A percentile compares a stretch with the other conserved stretches of the same genome.
Evolutionary conservation across 129 eudicot genomes (phyloP).

Genomic region (Glebionis coronaria): DNA sequence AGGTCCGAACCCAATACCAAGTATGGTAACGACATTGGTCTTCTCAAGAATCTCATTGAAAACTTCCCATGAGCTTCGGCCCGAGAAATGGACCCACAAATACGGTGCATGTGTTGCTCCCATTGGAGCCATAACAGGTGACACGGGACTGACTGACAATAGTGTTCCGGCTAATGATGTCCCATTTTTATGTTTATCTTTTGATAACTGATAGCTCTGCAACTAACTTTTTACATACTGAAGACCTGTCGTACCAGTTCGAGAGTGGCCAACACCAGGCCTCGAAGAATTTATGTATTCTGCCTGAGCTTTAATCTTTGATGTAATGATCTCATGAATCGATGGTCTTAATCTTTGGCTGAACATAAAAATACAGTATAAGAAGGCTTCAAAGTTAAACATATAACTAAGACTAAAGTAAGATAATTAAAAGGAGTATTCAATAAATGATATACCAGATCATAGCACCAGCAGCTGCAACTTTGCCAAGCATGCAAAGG

Average conservation of each 20-base stretch:
- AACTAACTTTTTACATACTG: constrained; percentile 70
- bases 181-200: constrained; percentile 76
- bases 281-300: constrained; percentile 56
- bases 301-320: constrained; percentile 77
- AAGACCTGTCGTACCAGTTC: constrained; percentile 53
- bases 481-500: constrained; percentile 94
- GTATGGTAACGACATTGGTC: too few relatives aligned
- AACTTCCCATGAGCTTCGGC: too few relatives aligned
- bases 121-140: constrained; percentile 94
- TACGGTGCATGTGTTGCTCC: constrained; percentile 98
- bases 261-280: constrained; percentile 55
- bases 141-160: constrained; percentile 87
- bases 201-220: constrained; percentile 61
- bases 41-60: too few relatives aligned
- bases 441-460: constrained; percentile 63
- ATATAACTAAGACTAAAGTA: background rate
- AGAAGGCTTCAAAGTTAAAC: constrained; percentile 4
- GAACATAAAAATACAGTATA: constrained; percentile 20
- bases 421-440: background rate
- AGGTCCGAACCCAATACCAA: too few relatives aligned
- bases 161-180: constrained; percentile 55
- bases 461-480: constrained; percentile 99
- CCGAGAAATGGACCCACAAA: too few relatives aligned
- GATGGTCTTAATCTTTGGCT: constrained; percentile 98
- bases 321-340: constrained; percentile 78